Conservation (phyloP, 331 rosid species). For the Dryas integrifolia region DNA sequence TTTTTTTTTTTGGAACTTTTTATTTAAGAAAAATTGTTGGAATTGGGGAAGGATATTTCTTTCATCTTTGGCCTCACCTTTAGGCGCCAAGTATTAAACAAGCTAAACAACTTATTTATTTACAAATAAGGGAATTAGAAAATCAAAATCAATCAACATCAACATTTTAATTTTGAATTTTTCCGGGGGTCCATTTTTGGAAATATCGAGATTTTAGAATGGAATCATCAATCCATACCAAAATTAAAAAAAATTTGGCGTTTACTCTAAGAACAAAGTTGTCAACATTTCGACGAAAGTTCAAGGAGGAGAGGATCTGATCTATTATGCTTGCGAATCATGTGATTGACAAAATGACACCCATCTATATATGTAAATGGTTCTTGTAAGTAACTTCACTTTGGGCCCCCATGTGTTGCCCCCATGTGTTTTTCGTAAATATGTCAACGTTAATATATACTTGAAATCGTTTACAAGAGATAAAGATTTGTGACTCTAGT, state of each 20-base stretch:
- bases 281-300: constrained; percentile 27
- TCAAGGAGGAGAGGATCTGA: constrained; percentile 21
- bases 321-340: constrained; percentile 16
- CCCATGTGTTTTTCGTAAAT: constrained; percentile 9
- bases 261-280: background rate
- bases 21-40: too few species aligned
- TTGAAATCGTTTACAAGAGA: background rate
- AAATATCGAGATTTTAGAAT: too few species aligned
- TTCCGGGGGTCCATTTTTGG: background rate
- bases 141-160: background rate
- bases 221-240: background rate
- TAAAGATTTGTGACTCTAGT: too few species aligned
- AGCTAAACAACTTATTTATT: background rate
- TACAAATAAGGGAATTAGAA: background rate
- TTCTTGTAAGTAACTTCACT: constrained; percentile 34
- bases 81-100: constrained; percentile 2
- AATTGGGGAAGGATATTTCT: background rate
- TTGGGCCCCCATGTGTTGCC: constrained; percentile 36
- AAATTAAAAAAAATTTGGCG: background rate
- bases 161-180: constrained; percentile 5
- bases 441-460: background rate
- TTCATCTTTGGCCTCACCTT: constrained; percentile 17
- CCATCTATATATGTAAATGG: background rate
- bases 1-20: too few species aligned
- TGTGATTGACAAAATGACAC: constrained; percentile 31